Conservation (phyloP, 352 stramenopile species). For the Globisporangium nunn region DNA sequence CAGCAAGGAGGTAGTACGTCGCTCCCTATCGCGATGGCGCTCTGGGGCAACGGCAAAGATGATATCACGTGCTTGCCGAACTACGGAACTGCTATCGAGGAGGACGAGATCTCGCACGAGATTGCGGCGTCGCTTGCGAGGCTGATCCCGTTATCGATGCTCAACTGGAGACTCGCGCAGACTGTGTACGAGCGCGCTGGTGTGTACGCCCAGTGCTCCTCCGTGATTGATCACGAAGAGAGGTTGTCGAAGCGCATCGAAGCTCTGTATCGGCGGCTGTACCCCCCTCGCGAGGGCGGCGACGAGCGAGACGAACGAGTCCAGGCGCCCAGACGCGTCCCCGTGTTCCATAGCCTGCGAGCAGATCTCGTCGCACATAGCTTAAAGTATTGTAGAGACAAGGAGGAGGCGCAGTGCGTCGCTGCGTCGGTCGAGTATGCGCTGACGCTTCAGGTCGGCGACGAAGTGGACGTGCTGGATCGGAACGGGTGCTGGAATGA, state of each 20-base stretch:
- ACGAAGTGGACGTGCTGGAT: slow-evolving; percentile 77
- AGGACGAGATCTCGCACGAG: slow-evolving; percentile 66
- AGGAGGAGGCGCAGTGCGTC: slow-evolving; percentile 22
- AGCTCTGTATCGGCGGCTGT: slow-evolving; percentile 47
- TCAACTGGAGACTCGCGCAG: slow-evolving; percentile 67
- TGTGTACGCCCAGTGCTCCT: slow-evolving; percentile 41
- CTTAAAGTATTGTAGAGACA: slow-evolving; percentile 15
- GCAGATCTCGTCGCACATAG: slow-evolving; percentile 53
- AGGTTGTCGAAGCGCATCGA: slow-evolving; percentile 39
- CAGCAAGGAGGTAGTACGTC: not conserved
- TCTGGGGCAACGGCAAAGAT: slow-evolving; percentile 12
- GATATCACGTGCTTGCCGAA: slow-evolving; percentile 19
- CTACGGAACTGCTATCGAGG: slow-evolving; percentile 50
- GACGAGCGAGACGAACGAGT: slow-evolving; percentile 4
- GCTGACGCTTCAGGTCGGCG: slow-evolving; percentile 39
- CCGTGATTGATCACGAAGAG: slow-evolving; percentile 42
- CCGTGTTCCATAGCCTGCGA: slow-evolving; percentile 26
- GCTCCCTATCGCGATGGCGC: slow-evolving; percentile 4
- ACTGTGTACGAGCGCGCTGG: slow-evolving; percentile 48
- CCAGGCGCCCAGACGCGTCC: slow-evolving; percentile 6
- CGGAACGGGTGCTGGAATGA: slow-evolving; percentile 75
- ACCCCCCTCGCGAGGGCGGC: slow-evolving; percentile 13
- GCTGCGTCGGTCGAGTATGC: slow-evolving; percentile 66
- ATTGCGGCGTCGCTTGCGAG: slow-evolving; percentile 44
- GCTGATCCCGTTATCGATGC: slow-evolving; percentile 51